Conservation (phyloP, 768 basidiomycete species). For the Ramaria rubella region DNA sequence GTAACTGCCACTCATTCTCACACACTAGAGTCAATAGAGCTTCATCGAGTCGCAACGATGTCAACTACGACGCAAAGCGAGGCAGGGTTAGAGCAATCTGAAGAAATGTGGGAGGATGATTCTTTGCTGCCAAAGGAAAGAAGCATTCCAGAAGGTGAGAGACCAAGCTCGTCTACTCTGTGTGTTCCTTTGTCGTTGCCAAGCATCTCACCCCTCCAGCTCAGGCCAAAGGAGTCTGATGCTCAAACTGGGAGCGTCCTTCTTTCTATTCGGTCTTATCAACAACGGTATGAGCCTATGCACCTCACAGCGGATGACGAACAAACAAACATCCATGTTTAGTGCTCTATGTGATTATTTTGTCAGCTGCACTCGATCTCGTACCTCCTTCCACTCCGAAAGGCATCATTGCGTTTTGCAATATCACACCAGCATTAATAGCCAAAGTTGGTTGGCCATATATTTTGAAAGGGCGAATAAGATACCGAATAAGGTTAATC, state of each 20-base stretch:
- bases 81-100: background rate
- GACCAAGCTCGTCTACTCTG: background rate
- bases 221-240: slow-evolving; percentile 17
- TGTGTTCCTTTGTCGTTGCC: too few relatives aligned
- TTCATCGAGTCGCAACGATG: background rate
- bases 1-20: background rate
- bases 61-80: background rate
- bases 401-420: slow-evolving; percentile 92
- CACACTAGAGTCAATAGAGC: background rate
- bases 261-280: slow-evolving; percentile 87
- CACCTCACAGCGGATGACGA: background rate
- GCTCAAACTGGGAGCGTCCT: slow-evolving; percentile 48
- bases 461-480: slow-evolving; percentile 75
- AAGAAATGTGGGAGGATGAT: background rate
- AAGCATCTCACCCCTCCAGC: background rate
- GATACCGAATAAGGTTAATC: slow-evolving; percentile 66
- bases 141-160: background rate
- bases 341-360: slow-evolving; percentile 95
- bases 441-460: slow-evolving; percentile 95
- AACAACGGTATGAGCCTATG: slow-evolving; percentile 63
- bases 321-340: background rate
- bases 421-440: slow-evolving; percentile 80
- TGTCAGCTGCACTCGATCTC: slow-evolving; percentile 92
- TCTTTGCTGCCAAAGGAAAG: background rate
- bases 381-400: slow-evolving; percentile 90